Percentiles rank a stretch among this genome's conserved stretches.
phyloP scores from a whole-genome alignment of 257 asterid genomes.

The Solanum tarijense region DNA sequence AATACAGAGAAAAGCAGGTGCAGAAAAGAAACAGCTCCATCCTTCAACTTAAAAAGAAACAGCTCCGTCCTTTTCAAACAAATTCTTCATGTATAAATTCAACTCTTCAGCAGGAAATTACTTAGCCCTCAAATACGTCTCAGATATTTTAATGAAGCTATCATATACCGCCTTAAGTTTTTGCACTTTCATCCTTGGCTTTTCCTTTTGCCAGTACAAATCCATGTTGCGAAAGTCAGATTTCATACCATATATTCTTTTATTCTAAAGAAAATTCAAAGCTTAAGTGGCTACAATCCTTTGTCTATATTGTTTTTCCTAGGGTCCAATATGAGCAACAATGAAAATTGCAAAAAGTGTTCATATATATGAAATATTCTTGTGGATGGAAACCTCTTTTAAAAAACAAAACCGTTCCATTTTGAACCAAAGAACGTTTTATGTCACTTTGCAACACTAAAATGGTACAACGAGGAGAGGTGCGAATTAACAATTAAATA shows the following conservation, averaged over 20 bases:
- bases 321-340: neutral
- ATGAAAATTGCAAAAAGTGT: neutral
- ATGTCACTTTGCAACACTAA: neutral
- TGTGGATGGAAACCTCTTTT: neutral
- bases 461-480: neutral
- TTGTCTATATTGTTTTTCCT: neutral
- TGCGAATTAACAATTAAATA: neutral
- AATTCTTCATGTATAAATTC: neutral
- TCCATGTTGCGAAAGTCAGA: neutral
- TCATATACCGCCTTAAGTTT: neutral
- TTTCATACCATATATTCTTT: neutral
- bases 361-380: neutral
- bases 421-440: neutral
- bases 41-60: neutral
- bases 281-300: neutral
- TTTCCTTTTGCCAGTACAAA: neutral
- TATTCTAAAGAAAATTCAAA: neutral
- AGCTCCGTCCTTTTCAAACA: neutral
- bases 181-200: neutral
- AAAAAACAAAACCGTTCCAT: neutral
- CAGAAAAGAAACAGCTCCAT: neutral
- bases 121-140: neutral
- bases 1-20: conserved; percentile 47
- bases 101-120: neutral
- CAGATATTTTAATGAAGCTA: neutral